These are phyloP conservation scores for Galeopsis tetrahit DNA, from an alignment of 257 asterid species.

Conservation along the genomic window DNA sequence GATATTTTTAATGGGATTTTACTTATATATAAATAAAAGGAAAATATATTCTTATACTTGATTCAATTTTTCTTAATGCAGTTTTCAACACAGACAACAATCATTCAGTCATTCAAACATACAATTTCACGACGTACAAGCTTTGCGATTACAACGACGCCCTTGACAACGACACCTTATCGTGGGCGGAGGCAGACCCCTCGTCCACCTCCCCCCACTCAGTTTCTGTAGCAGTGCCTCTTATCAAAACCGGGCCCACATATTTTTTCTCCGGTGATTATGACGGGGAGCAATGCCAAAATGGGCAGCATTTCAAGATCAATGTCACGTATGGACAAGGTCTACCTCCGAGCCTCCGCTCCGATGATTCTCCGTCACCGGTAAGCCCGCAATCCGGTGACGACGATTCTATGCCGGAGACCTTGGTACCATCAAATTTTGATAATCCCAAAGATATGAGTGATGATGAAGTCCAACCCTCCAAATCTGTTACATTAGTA, in stretches of 20 bases:
- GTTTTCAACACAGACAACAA: conserved; percentile 89
- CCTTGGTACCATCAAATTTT: conserved; percentile 73
- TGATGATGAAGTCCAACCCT: conserved; percentile 47
- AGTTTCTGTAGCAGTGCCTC: conserved; percentile 60
- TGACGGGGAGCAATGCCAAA: conserved; percentile 83
- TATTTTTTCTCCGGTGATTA: conserved; percentile 87
- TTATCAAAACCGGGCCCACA: conserved; percentile 49
- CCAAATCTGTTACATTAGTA: conserved; percentile 44
- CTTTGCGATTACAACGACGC: conserved; percentile 55
- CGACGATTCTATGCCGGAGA: conserved; percentile 72
- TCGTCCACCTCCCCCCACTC: conserved; percentile 54
- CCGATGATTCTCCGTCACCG: conserved; percentile 56
- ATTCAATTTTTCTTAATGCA: conserved; percentile 33
- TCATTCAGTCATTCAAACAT: conserved; percentile 81
- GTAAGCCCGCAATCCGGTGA: conserved; percentile 53
- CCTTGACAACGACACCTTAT: conserved; percentile 58
- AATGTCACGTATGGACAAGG: conserved; percentile 76
- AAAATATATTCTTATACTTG: too few relatives aligned
- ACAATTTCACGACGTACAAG: conserved; percentile 65
- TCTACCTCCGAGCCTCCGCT: conserved; percentile 55
- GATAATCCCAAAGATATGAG: conserved; percentile 59
- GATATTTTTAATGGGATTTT: background rate
- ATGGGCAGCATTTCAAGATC: conserved; percentile 62
- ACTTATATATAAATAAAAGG: background rate
- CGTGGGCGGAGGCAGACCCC: conserved; percentile 73